Conservation (phyloP, 2,329 filamentous ascomycete genomes). For the Epichloe amarillans region DNA sequence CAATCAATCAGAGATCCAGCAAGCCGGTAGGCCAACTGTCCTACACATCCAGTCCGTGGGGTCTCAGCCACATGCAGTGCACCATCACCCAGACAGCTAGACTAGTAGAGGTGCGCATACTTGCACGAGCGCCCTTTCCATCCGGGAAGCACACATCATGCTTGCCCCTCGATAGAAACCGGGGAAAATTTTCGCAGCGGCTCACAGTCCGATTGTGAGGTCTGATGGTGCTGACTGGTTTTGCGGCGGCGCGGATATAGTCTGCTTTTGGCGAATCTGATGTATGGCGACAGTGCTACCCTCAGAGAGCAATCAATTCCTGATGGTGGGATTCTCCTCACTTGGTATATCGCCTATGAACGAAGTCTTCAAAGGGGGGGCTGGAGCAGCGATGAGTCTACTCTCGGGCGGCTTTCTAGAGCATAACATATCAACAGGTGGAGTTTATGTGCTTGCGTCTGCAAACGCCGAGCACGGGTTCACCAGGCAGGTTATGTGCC, state of each 20-base stretch:
- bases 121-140: neutral
- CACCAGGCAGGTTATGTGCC: neutral
- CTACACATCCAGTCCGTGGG: neutral
- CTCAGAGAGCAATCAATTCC: too few relatives aligned
- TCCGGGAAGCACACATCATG: neutral
- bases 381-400: too few relatives aligned
- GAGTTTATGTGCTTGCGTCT: neutral
- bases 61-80: constrained; percentile 1
- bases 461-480: neutral
- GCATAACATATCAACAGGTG: neutral
- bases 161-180: neutral
- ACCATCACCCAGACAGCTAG: neutral
- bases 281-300: too few relatives aligned
- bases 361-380: too few relatives aligned
- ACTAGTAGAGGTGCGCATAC: neutral
- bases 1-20: constrained; percentile 3
- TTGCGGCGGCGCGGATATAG: too few relatives aligned
- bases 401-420: too few relatives aligned
- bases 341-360: too few relatives aligned
- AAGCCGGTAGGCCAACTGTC: neutral
- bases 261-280: too few relatives aligned
- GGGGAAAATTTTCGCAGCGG: too few relatives aligned
- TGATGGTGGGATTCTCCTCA: too few relatives aligned
- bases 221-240: too few relatives aligned
- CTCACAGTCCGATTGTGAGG: too few relatives aligned